A percentile compares a stretch with the other conserved stretches of the same genome.
Conservation (phyloP, 352 stramenopile species). For the Pythium chondricola region DNA sequence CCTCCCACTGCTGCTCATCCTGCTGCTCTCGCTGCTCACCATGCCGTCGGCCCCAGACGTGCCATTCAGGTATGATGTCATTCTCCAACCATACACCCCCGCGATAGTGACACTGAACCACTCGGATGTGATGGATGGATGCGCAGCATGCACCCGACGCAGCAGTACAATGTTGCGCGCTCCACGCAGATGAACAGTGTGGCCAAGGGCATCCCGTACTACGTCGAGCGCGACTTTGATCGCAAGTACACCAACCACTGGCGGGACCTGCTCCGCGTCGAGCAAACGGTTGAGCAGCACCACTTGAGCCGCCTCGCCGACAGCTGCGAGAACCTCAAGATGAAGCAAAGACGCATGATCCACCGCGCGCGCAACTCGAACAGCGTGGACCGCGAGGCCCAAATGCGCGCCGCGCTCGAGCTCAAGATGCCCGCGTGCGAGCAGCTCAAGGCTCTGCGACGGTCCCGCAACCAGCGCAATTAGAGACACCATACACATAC, state of each 20-base stretch:
- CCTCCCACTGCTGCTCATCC: constrained; percentile 79
- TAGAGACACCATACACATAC: background rate
- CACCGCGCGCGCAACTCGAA: constrained; percentile 77
- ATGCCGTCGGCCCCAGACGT: constrained; percentile 62
- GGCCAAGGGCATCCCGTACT: constrained; percentile 83
- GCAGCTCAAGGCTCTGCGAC: constrained; percentile 60
- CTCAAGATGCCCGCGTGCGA: constrained; percentile 85
- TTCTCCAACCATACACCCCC: background rate
- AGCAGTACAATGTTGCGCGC: constrained; percentile 70
- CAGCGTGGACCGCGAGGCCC: constrained; percentile 63
- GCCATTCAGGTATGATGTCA: constrained; percentile 52
- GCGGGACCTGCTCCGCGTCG: constrained; percentile 74
- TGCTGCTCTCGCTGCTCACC: constrained; percentile 77
- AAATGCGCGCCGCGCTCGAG: constrained; percentile 71
- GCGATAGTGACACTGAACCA: too few species aligned
- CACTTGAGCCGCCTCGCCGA: constrained; percentile 67
- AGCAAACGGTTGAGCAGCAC: constrained; percentile 85
- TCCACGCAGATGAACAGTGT: constrained; percentile 78
- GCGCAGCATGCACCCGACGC: constrained; percentile 62
- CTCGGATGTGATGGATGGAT: too few species aligned
- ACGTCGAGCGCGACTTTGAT: constrained; percentile 82
- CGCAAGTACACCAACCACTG: constrained; percentile 83
- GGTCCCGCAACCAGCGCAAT: constrained; percentile 48
- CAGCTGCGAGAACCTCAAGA: constrained; percentile 73
- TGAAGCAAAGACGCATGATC: constrained; percentile 85